Base-by-base conservation (phyloP, 306 rosid genomes). In the Fagus crenata region DNA sequence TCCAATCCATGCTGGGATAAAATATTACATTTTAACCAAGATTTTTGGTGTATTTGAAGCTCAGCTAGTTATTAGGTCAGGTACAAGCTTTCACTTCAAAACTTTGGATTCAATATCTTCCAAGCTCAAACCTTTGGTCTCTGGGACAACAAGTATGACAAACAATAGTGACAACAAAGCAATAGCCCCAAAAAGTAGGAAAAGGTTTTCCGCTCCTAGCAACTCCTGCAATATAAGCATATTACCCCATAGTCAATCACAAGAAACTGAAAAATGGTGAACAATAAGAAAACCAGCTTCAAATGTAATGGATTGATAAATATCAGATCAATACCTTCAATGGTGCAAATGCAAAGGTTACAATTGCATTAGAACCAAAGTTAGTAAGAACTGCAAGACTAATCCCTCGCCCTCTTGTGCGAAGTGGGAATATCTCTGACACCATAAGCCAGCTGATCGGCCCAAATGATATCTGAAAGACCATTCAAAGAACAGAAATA, bases 361-460 rank as follows among this genome's bases (percentile, higher is more conserved):
- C 97, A 54, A 95, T 72, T 31, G 96, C 97, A 84, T 92, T 92
- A 35, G 99, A 84, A 55, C 96, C 99, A 4, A 95, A 95, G 85
- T 95, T 95, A 28, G 97, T 86, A 77, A 95, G 97, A 84, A 92
- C 97, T 56, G 99, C 96, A 53, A 95, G 93, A 79, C 99, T 95
- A 63, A 92, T 95, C 80, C 98, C 98, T 58, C 89, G 87, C 76
- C 97, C 98, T 88, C 98, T 92, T 3, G 97, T 90, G 67, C 90
- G 96, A 73, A 92, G 82, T 2, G 98, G 97, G 82, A 95, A 95
- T 71, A 95, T 78, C 86, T 92, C 96, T 1, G 98, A 95, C 77
- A 92, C 98, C 97, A 95, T 90, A 53, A 95, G 96, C 97, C 98
- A 95, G 80, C 98, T 95, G 80, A 95, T 92, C 14, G 97, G 98